These are phyloP conservation scores for Dactylonectria macrodidyma DNA, from an alignment of 2,329 filamentous ascomycete genomes.

Conservation along the genomic window DNA sequence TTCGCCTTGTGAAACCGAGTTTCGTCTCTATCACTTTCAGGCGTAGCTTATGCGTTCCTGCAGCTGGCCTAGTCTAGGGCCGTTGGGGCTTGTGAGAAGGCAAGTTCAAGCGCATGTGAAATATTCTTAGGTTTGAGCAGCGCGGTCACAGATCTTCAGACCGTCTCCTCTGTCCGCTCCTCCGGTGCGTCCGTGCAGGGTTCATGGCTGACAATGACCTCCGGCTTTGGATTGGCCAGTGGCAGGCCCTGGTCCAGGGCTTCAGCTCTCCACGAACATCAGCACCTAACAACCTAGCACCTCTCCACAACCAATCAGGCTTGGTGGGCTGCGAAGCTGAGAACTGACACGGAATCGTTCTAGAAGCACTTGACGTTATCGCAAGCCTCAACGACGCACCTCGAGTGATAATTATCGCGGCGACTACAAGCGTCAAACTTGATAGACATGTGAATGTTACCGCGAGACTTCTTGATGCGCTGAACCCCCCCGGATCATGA, in stretches of 20 bases:
- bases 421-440: background rate
- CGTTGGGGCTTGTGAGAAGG: background rate
- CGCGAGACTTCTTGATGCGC: constrained; percentile 4
- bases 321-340: constrained; percentile 7
- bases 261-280: constrained; percentile 4
- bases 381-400: constrained; percentile 30
- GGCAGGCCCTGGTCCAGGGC: background rate
- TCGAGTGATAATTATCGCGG: constrained; percentile 30
- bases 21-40: constrained; percentile 7
- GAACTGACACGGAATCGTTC: constrained; percentile 33
- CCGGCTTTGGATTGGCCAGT: background rate
- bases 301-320: constrained; percentile 18
- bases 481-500: constrained; percentile 1
- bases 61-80: background rate
- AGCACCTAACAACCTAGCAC: constrained; percentile 5
- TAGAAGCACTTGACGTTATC: constrained; percentile 35
- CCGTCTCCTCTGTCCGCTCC: constrained; percentile 3
- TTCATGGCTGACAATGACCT: constrained; percentile 18
- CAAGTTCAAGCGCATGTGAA: constrained; percentile 26
- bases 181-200: constrained; percentile 23
- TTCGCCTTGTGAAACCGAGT: background rate
- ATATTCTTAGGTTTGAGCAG: constrained; percentile 15
- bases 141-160: background rate
- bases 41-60: background rate
- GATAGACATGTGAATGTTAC: background rate